Conservation (phyloP, 1,284 basidiomycete species). For the Ceratobasidium sp. region DNA sequence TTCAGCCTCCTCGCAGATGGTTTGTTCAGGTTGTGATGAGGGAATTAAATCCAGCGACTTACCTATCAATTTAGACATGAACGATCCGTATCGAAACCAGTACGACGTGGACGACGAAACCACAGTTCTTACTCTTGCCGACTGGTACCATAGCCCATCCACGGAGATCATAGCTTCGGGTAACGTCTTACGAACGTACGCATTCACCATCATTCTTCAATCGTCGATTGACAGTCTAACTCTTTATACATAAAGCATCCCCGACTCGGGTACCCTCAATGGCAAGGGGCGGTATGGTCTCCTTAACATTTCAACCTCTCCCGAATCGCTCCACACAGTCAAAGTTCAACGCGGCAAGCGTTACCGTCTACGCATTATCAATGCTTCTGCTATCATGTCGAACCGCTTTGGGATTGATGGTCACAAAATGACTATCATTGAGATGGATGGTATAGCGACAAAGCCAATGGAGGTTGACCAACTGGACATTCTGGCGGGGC, state of each 20-base stretch:
- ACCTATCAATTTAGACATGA: slow-evolving; percentile 1
- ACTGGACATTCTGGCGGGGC: slow-evolving; percentile 61
- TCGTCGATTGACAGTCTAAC: not conserved
- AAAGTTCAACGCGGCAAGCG: slow-evolving; percentile 64
- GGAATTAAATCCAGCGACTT: not conserved
- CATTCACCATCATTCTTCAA: not conserved
- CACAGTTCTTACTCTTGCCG: slow-evolving; percentile 32
- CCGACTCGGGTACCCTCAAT: slow-evolving; percentile 59
- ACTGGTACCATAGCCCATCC: slow-evolving; percentile 37
- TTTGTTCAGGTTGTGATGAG: not conserved
- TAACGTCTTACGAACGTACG: slow-evolving; percentile 23
- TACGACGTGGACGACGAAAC: slow-evolving; percentile 42
- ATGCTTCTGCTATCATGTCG: slow-evolving; percentile 51
- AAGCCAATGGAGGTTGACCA: slow-evolving; percentile 57
- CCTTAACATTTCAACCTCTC: slow-evolving; percentile 24
- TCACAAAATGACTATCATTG: slow-evolving; percentile 61
- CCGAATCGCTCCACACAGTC: slow-evolving; percentile 41
- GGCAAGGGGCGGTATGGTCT: slow-evolving; percentile 51
- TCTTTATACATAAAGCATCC: slow-evolving; percentile 48
- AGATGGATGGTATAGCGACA: slow-evolving; percentile 58
- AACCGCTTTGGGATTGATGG: slow-evolving; percentile 59
- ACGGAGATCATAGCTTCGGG: slow-evolving; percentile 29
- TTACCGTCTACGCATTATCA: slow-evolving; percentile 65
- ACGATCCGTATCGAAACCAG: slow-evolving; percentile 25
- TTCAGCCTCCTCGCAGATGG: slow-evolving; percentile 23